Percentiles rank a stretch among this genome's conserved stretches.
Evolutionary conservation across 163 green algal species (phyloP).

Genomic region (Coccomyxa subellipsoidea): DNA sequence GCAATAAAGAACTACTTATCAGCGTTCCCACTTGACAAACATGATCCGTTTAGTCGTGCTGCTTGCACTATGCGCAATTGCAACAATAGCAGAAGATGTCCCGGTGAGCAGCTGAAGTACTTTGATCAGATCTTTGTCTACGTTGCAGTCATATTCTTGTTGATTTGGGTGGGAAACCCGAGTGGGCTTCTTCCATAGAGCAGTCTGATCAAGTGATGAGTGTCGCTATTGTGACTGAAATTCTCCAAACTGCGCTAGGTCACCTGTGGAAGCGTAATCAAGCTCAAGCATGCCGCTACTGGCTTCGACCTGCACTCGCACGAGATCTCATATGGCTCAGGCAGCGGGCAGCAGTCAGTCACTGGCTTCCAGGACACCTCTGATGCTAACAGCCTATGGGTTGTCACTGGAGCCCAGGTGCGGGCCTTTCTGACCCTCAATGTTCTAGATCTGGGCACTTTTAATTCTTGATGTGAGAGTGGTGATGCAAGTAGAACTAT

Average conservation of each 20-base stretch:
- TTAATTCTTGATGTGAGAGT: too few relatives aligned
- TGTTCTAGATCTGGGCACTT: too few relatives aligned
- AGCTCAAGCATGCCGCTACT: slow-evolving; percentile 71
- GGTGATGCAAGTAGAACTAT: too few relatives aligned
- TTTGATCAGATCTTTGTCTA: neutral
- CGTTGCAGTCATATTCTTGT: too few relatives aligned
- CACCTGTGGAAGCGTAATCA: slow-evolving; percentile 88
- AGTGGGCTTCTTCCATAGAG: too few relatives aligned
- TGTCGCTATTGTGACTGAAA: too few relatives aligned
- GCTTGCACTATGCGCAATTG: neutral
- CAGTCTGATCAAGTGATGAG: too few relatives aligned
- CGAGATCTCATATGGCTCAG: slow-evolving; percentile 77
- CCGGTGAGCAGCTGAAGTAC: neutral
- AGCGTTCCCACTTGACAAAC: too few relatives aligned
- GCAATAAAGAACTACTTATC: too few relatives aligned
- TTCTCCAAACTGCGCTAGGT: too few relatives aligned
- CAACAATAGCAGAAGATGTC: neutral
- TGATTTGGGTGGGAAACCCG: too few relatives aligned
- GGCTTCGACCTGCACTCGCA: slow-evolving; percentile 77
- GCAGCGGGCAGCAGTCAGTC: slow-evolving; percentile 88
- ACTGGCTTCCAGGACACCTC: slow-evolving; percentile 61
- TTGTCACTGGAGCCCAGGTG: slow-evolving; percentile 50
- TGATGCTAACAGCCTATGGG: slow-evolving; percentile 81
- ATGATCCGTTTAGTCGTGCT: neutral
- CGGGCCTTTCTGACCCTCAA: too few relatives aligned